Evolutionary conservation across 441 rosid species (phyloP), one percentile per base, ranked within the genome.

Genomic region (Theobroma grandiflorum): DNA sequence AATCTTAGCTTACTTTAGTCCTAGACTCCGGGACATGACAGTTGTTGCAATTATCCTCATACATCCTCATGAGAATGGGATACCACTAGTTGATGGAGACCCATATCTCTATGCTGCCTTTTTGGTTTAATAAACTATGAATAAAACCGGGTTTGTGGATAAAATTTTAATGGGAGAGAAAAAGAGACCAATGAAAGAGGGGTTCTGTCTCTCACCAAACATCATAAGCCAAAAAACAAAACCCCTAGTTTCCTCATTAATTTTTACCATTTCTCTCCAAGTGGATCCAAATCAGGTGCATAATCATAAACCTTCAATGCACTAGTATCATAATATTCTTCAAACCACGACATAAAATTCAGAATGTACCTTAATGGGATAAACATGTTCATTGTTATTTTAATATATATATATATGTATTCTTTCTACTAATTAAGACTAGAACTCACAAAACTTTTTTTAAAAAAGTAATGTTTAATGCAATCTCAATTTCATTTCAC

Each of bases 31-130:
- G 84, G 80, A 82, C 77, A 81, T 74, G 83, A 79, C 85, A 82
- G 84, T 79, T 85, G 84, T 77, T 81, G 74, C 81, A 38, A 52
- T 66, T 37, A 76, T 78, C 37, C 63, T 11, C 77, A 81, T 53
- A 7, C 8, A 75, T 85, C 78, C 78, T 78, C 81, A 61, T 71
- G 77, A 79, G 77, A 80, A 55, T 73, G 47, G 61, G 72, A 80
- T 87, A 76, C 69, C 86, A 80, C 85, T 64, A 57, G 49, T 37
- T 80, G 90, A 85, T 81, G 71, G 78, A 77, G 85, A 83, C 88
- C 82, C 78, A 65, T 82, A 77, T 75, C 79, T 75, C 55, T 50
- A 45, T 50, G 4, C 18, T 78, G 70, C 75, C 58, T 81, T 50
- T 37, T 3, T 72, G 35, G 55, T 42, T 26, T 69, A 68, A 65